Conservation (phyloP, 768 basidiomycete species). For the Mycena haematopus region DNA sequence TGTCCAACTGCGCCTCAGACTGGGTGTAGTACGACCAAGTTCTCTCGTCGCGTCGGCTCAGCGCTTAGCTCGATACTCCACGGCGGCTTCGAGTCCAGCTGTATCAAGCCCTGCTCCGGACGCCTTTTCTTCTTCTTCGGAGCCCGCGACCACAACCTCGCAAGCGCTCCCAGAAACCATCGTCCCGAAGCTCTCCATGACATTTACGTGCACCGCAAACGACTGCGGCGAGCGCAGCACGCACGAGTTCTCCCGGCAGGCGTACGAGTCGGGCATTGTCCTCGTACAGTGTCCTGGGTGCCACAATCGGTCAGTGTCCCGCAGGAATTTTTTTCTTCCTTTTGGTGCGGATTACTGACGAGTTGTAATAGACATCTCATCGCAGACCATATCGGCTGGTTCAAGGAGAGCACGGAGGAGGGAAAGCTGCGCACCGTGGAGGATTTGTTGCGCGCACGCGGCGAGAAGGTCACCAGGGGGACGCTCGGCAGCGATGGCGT, state of each 20-base stretch:
- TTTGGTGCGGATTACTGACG: constrained; percentile 3
- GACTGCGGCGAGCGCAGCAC: constrained; percentile 79
- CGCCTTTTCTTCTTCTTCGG: not conserved
- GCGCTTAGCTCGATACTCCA: constrained; percentile 29
- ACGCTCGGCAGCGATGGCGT: constrained; percentile 21
- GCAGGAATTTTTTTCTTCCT: not conserved
- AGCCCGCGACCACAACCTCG: constrained; percentile 28
- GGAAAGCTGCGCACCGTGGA: constrained; percentile 83
- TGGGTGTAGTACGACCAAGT: constrained; percentile 21
- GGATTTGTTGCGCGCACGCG: constrained; percentile 77
- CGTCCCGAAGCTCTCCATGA: constrained; percentile 74
- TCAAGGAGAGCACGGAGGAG: constrained; percentile 78
- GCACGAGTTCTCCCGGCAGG: constrained; percentile 84
- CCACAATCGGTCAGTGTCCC: constrained; percentile 75
- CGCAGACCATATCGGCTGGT: constrained; percentile 93
- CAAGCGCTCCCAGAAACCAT: constrained; percentile 46
- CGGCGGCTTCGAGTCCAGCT: constrained; percentile 24
- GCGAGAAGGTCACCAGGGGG: constrained; percentile 56
- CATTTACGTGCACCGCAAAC: constrained; percentile 85
- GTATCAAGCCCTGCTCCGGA: constrained; percentile 5
- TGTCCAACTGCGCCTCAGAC: constrained; percentile 40
- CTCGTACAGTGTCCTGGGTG: constrained; percentile 92
- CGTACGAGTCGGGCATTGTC: constrained; percentile 90
- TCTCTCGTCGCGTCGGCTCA: constrained; percentile 21
- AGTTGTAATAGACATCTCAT: constrained; percentile 68